Base-by-base conservation (phyloP, 2,329 filamentous ascomycete genomes). In the Pseudophaeomoniella oleicola region DNA sequence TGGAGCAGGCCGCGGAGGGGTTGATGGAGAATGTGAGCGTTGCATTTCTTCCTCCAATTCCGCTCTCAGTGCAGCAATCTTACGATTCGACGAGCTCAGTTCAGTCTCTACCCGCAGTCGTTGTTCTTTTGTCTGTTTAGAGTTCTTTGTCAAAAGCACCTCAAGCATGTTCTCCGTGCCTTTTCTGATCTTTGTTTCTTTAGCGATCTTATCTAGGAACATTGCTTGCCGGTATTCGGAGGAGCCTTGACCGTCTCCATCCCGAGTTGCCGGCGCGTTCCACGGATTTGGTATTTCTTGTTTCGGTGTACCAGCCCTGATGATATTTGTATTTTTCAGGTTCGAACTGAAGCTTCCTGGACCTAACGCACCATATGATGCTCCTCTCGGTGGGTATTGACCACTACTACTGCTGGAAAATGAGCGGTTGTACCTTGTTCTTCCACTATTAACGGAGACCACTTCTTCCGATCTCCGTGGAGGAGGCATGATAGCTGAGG, bases 81-180 rank as follows among this genome's bases (percentile, higher is more conserved):
- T 78, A 41, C 72, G 67, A 58, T 93, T 96, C 16, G 87, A 92
- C 22, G 85, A 79, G 53, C 78, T 90, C 47, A 98, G 68, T 62
- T 98, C 90, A 35, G 82, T 81, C 62, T 98, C 83, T 17, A 87
- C 82, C 48, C 73, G 71, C 42, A 72, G 66, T 32, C 83, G 73
- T 54, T 88, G 83, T 41, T 88, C 88, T 54, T 87, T 92, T 44
- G 82, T 81, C 56, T 96, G 88, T 61, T 96, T 98, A 32, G 84
- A 81, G 57, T 93, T 94, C 60, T 98, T 98, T 32, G 78, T 73
- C 56, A 94, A 85, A 45, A 98, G 64, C 10, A 90, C 90, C 63
- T 98, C 90, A 29, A 98, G 68, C 73, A 98, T 78, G 55, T 98
- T 98, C 65, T 98, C 90, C 39, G 88, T 94, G 14, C 90, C 90